These are phyloP conservation scores for Flaveria floridana DNA, from an alignment of 140 eudicot species.

Conservation along the genomic window DNA sequence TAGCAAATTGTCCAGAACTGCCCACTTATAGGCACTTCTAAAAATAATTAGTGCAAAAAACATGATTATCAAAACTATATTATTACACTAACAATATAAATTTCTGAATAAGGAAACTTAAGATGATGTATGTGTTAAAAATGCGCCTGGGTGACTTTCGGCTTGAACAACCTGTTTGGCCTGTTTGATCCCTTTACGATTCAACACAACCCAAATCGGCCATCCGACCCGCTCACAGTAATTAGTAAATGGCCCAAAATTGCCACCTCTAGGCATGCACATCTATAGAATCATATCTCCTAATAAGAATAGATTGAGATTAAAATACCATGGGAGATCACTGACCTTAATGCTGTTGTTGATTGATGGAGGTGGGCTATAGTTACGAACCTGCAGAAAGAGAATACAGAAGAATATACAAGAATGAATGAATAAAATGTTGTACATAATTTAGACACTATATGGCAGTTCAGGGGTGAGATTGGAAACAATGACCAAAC, in stretches of 20 bases:
- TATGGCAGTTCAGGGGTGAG: background rate
- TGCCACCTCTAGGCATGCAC: slow-evolving; percentile 3
- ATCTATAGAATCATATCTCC: slow-evolving; percentile 14
- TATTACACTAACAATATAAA: background rate
- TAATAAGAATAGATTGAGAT: background rate
- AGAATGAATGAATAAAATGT: background rate
- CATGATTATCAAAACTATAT: no score
- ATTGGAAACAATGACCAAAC: background rate
- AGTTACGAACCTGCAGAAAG: slow-evolving; percentile 77
- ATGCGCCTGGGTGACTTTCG: background rate
- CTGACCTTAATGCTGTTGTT: slow-evolving; percentile 95
- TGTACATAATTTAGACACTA: background rate
- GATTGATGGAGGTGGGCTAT: slow-evolving; percentile 74
- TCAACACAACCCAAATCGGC: slow-evolving; percentile 2
- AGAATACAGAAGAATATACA: background rate
- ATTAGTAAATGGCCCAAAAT: background rate
- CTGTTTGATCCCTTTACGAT: background rate
- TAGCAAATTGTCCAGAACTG: background rate
- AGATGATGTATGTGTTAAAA: background rate
- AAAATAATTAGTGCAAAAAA: background rate
- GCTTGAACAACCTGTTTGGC: background rate
- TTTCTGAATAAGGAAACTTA: background rate
- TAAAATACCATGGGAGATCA: slow-evolving; percentile 16
- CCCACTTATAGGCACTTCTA: background rate
- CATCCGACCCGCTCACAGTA: background rate